phyloP scores from a whole-genome alignment of 2,329 filamentous ascomycete genomes.

The Calonectria henricotiae region DNA sequence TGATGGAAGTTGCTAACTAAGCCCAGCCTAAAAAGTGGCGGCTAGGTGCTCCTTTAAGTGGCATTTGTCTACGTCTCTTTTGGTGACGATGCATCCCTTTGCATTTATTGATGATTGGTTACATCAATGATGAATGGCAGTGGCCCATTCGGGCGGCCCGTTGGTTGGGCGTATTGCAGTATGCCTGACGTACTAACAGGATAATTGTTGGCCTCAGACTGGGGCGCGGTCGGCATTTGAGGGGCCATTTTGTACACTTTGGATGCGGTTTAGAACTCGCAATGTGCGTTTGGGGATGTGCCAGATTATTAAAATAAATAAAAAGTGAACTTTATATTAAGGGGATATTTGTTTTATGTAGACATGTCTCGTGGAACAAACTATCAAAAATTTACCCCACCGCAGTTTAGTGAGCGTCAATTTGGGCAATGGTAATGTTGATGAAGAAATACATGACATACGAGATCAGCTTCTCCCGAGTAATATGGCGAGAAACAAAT shows the following conservation, averaged over 20 bases:
- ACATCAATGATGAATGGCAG: no score
- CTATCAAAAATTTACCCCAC: no score
- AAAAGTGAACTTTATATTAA: no score
- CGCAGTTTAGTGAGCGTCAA: no score
- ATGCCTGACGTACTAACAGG: conserved; percentile 1
- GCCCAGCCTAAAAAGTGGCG: neutral
- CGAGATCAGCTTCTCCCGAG: no score
- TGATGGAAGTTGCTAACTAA: neutral
- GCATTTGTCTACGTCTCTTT: neutral
- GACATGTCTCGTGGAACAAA: no score
- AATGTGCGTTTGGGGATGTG: neutral
- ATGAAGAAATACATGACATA: no score
- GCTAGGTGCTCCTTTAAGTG: neutral
- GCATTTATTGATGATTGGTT: conserved; percentile 13
- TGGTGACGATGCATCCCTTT: neutral
- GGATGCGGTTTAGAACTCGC: neutral
- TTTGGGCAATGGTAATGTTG: no score
- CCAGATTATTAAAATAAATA: no score
- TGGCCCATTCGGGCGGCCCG: conserved; percentile 8
- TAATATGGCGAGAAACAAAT: no score
- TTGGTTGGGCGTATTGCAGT: conserved; percentile 10
- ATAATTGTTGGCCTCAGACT: neutral
- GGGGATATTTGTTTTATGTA: no score
- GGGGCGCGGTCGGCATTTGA: neutral
- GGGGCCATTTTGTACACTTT: conserved; percentile 13